Percentiles rank a stretch among this genome's conserved stretches.
phyloP scores from a whole-genome alignment of 2,329 filamentous ascomycete genomes.

The Penicillium griseofulvum region DNA sequence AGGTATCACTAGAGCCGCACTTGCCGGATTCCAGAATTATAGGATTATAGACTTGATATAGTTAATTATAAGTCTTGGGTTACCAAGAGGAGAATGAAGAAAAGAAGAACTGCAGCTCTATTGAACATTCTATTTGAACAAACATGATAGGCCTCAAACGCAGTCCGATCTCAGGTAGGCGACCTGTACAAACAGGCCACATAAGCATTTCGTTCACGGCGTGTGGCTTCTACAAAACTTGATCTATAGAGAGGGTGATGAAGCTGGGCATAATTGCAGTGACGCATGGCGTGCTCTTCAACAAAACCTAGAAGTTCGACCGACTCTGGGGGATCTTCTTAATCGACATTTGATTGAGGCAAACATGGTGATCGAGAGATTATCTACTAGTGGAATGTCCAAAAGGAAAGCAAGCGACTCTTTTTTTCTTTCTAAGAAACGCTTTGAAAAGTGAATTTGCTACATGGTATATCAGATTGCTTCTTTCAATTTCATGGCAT shows the following conservation, averaged over 20 bases:
- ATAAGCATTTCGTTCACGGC: no score
- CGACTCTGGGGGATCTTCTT: neutral
- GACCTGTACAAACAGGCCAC: neutral
- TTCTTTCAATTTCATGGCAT: conserved; percentile 17
- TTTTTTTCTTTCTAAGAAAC: conserved; percentile 18
- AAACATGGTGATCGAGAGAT: neutral
- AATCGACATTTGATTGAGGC: neutral
- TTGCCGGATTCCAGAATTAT: no score
- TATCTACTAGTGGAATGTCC: neutral
- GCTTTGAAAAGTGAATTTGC: conserved; percentile 18
- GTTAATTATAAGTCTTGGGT: neutral
- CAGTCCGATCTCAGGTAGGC: neutral
- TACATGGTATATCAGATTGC: conserved; percentile 21
- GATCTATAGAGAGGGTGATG: no score
- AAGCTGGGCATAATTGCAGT: no score
- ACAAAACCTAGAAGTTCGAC: no score
- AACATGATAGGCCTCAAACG: neutral
- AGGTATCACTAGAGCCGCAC: no score
- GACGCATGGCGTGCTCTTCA: no score
- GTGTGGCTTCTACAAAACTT: no score
- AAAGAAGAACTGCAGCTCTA: neutral
- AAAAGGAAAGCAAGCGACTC: neutral
- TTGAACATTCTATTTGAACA: neutral
- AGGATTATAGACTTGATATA: neutral
- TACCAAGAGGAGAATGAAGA: neutral